Evolutionary conservation across 2,329 filamentous ascomycete genomes (phyloP).

Genomic region (Dactylonectria estremocensis): DNA sequence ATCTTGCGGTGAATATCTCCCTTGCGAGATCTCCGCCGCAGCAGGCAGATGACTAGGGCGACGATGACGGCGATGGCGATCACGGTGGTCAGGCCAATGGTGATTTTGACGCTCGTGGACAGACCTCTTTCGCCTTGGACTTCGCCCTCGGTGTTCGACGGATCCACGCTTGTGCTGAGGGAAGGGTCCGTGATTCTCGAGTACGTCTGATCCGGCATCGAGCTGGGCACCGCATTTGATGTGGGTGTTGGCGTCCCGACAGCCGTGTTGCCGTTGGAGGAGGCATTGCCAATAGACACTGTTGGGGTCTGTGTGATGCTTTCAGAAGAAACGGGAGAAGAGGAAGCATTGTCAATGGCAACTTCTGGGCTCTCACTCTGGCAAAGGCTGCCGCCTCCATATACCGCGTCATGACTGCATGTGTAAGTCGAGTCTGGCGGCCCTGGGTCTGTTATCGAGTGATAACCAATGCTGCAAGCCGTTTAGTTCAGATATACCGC

Average conservation of each 20-base stretch:
- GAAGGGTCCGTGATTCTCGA: slow-evolving; percentile 41
- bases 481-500: slow-evolving; percentile 22
- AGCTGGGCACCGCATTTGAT: slow-evolving; percentile 21
- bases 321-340: neutral
- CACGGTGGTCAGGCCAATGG: slow-evolving; percentile 61
- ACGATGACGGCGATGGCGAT: slow-evolving; percentile 57
- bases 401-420: slow-evolving; percentile 38
- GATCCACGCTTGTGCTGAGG: slow-evolving; percentile 32
- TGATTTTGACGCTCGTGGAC: slow-evolving; percentile 59
- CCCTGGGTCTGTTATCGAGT: slow-evolving; percentile 45
- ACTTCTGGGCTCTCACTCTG: slow-evolving; percentile 19
- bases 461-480: slow-evolving; percentile 44
- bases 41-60: slow-evolving; percentile 55
- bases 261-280: slow-evolving; percentile 5
- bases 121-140: slow-evolving; percentile 42
- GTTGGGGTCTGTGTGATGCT: neutral
- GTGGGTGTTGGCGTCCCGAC: slow-evolving; percentile 24
- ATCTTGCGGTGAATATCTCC: slow-evolving; percentile 31
- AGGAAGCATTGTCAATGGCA: slow-evolving; percentile 5
- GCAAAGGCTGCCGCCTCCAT: slow-evolving; percentile 32
- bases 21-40: slow-evolving; percentile 48
- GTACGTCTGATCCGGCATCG: slow-evolving; percentile 32
- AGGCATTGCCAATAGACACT: neutral
- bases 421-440: slow-evolving; percentile 45
- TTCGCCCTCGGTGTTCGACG: slow-evolving; percentile 21